Percentiles rank a stretch among this genome's conserved stretches.
Conservation (phyloP, 2,329 filamentous ascomycete species). For the Aspergillus sp. region DNA sequence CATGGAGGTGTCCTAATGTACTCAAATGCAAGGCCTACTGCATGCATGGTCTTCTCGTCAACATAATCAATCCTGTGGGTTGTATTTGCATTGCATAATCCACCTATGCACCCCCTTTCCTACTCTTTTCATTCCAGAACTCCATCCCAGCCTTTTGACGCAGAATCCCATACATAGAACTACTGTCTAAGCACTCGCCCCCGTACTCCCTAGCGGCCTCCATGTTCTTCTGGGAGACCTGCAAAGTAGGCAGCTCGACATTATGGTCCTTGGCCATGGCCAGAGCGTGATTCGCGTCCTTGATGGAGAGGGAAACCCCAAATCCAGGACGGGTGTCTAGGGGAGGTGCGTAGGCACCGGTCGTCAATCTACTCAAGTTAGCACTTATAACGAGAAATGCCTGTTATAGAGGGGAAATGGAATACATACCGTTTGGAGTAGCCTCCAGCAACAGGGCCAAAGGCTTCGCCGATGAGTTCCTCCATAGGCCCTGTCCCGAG, state of each 20-base stretch:
- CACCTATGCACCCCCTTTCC: slow-evolving; percentile 9
- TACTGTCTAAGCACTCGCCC: slow-evolving; percentile 32
- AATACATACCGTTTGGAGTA: slow-evolving; percentile 33
- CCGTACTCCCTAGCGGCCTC: slow-evolving; percentile 27
- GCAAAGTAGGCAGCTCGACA: slow-evolving; percentile 26
- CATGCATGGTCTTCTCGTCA: too few species aligned
- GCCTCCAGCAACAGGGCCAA: slow-evolving; percentile 35
- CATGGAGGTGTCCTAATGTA: too few species aligned
- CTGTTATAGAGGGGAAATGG: background rate
- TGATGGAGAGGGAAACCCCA: slow-evolving; percentile 31
- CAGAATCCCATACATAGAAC: slow-evolving; percentile 31
- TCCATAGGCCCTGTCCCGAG: slow-evolving; percentile 37
- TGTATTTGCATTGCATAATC: background rate
- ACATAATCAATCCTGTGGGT: too few species aligned
- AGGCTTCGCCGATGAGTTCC: slow-evolving; percentile 37
- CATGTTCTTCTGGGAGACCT: slow-evolving; percentile 30
- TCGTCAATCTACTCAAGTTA: slow-evolving; percentile 27
- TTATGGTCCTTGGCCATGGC: slow-evolving; percentile 24
- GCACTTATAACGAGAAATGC: background rate
- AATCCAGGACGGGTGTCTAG: slow-evolving; percentile 29
- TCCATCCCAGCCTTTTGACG: slow-evolving; percentile 29
- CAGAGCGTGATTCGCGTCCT: slow-evolving; percentile 30
- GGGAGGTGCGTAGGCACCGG: slow-evolving; percentile 35
- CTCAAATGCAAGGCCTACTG: too few species aligned
- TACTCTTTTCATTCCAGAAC: slow-evolving; percentile 34